phyloP scores from a whole-genome alignment of 2,329 filamentous ascomycete genomes.

The Colletotrichum sansevieriae region DNA sequence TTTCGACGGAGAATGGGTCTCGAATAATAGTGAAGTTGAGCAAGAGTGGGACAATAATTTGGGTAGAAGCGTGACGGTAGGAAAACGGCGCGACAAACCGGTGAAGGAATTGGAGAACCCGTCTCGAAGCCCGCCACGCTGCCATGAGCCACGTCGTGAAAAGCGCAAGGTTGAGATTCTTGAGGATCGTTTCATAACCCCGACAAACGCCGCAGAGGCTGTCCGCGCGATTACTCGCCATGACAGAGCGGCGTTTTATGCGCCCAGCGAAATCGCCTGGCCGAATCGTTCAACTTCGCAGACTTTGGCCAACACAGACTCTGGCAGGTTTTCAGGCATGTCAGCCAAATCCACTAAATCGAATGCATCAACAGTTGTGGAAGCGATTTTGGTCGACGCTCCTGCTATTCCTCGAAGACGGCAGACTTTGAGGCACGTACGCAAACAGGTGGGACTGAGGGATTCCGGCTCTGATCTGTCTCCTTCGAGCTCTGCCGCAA shows the following conservation, averaged over 20 bases:
- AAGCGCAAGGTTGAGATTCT: conserved; percentile 55
- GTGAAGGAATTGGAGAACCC: not conserved
- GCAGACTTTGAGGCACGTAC: conserved; percentile 72
- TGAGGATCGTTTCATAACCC: conserved; percentile 61
- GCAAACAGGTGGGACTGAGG: conserved; percentile 66
- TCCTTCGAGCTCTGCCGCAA: conserved; percentile 57
- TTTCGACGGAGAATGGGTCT: conserved; percentile 72
- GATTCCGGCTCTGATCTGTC: conserved; percentile 60
- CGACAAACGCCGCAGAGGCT: conserved; percentile 66
- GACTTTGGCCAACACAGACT: conserved; percentile 57
- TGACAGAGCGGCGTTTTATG: conserved; percentile 55
- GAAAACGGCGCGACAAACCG: conserved; percentile 55
- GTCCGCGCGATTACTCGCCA: conserved; percentile 62
- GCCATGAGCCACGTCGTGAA: conserved; percentile 42
- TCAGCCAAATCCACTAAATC: conserved; percentile 68
- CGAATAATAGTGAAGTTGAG: conserved; percentile 59
- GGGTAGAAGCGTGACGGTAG: conserved; percentile 66
- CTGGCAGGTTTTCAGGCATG: conserved; percentile 64
- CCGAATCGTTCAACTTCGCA: conserved; percentile 53
- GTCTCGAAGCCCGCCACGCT: conserved; percentile 27
- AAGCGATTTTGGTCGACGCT: conserved; percentile 68
- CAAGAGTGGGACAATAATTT: conserved; percentile 69
- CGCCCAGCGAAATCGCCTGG: conserved; percentile 51
- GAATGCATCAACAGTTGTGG: conserved; percentile 67
- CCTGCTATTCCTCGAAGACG: conserved; percentile 58